Conservation (phyloP, 108 stramenopile species). For the Ochromonas danica region DNA sequence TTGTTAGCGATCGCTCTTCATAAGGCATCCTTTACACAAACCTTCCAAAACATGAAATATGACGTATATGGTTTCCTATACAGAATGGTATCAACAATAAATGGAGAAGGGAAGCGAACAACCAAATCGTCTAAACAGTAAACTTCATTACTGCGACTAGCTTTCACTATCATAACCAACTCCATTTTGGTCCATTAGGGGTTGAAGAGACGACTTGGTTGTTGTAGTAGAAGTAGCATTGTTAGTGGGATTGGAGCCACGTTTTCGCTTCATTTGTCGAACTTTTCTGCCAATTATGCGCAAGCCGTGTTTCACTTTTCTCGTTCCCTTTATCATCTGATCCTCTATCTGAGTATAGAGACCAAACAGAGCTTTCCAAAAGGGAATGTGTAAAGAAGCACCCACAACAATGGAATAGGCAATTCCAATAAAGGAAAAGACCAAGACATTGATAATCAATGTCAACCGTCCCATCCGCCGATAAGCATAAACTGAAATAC, state of each 20-base stretch:
- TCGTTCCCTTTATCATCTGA: no score
- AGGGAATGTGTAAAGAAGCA: background rate
- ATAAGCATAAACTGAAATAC: background rate
- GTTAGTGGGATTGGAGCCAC: background rate
- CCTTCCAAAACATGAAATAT: no score
- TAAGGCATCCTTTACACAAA: no score
- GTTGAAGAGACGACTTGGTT: background rate
- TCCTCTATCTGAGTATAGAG: no score
- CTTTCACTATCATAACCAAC: no score
- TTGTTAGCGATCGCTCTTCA: no score
- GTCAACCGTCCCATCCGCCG: background rate
- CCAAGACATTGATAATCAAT: constrained; percentile 3
- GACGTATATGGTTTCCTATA: no score
- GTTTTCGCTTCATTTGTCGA: background rate
- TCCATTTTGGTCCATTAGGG: background rate
- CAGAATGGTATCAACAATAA: no score
- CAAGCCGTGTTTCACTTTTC: background rate
- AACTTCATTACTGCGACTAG: no score
- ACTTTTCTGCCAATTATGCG: background rate
- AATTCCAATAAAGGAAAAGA: background rate
- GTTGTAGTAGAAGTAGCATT: background rate
- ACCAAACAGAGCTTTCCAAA: constrained; percentile 4
- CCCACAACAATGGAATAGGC: background rate
- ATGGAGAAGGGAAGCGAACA: no score
- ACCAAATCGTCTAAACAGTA: no score